Conservation (phyloP, 805 yeast species). For the Candida vartiovaarae region DNA sequence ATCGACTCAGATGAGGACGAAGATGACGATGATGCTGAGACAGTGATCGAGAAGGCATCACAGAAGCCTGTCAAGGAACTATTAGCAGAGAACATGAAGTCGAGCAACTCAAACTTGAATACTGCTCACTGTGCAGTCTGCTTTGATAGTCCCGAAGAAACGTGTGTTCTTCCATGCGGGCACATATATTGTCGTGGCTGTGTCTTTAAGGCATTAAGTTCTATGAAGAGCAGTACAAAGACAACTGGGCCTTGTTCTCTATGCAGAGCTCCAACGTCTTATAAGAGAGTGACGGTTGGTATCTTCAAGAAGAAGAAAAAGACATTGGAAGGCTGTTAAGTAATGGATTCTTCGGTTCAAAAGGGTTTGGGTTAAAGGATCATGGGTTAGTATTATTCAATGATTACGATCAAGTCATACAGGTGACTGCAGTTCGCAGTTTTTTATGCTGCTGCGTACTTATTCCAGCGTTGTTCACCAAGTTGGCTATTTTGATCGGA, state of each 20-base stretch:
- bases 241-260: slow-evolving; percentile 35
- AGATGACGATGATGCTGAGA: slow-evolving; percentile 9
- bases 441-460: no score
- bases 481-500: no score
- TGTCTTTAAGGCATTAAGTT: slow-evolving; percentile 37
- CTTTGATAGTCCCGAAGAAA: slow-evolving; percentile 42
- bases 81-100: slow-evolving; percentile 13
- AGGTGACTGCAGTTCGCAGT: no score
- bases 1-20: slow-evolving; percentile 17
- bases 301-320: slow-evolving; percentile 27
- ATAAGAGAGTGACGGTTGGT: slow-evolving; percentile 25
- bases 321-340: slow-evolving; percentile 6
- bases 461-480: no score
- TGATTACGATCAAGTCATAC: no score
- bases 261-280: slow-evolving; percentile 31
- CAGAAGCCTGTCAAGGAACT: slow-evolving; percentile 30
- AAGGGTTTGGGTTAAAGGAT: no score
- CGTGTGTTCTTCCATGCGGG: slow-evolving; percentile 49
- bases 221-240: slow-evolving; percentile 26
- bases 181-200: slow-evolving; percentile 51
- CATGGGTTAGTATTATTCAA: no score
- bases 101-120: slow-evolving; percentile 9
- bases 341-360: not conserved
- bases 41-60: slow-evolving; percentile 1
- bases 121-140: slow-evolving; percentile 43